These are phyloP conservation scores for Aaosphaeria pasadenensis DNA, from an alignment of 2,329 filamentous ascomycete genomes.

Conservation along the genomic window DNA sequence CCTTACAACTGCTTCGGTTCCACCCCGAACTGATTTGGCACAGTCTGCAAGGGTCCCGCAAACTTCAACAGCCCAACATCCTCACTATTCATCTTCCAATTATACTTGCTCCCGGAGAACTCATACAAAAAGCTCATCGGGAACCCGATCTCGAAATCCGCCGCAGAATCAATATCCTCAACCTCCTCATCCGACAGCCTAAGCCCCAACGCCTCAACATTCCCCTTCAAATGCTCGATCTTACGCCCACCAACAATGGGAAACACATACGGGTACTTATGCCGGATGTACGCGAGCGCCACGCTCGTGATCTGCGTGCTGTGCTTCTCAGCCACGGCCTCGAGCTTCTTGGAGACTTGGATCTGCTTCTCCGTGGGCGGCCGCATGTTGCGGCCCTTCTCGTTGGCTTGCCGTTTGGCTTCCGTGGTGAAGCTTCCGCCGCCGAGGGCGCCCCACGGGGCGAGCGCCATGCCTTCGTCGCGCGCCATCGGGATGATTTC, in stretches of 20 bases:
- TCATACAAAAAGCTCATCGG: slow-evolving; percentile 46
- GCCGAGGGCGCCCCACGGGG: slow-evolving; percentile 55
- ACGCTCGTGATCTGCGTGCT: slow-evolving; percentile 56
- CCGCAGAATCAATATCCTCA: slow-evolving; percentile 51
- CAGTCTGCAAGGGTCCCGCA: slow-evolving; percentile 24
- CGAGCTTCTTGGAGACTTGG: slow-evolving; percentile 56
- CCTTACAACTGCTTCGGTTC: slow-evolving; percentile 24
- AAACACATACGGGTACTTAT: slow-evolving; percentile 70
- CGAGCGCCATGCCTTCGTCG: slow-evolving; percentile 61
- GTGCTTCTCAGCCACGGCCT: slow-evolving; percentile 54
- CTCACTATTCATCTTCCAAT: slow-evolving; percentile 21
- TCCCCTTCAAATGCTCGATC: slow-evolving; percentile 65
- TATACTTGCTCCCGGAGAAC: slow-evolving; percentile 24
- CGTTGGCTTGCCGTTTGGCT: slow-evolving; percentile 25
- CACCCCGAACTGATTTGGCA: slow-evolving; percentile 18
- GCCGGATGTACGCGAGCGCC: slow-evolving; percentile 70
- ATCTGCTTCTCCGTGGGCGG: slow-evolving; percentile 48
- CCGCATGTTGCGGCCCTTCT: slow-evolving; percentile 34
- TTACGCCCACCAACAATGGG: slow-evolving; percentile 74
- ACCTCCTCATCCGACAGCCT: slow-evolving; percentile 52
- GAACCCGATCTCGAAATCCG: slow-evolving; percentile 56
- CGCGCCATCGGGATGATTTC: slow-evolving; percentile 67
- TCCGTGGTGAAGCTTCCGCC: slow-evolving; percentile 43
- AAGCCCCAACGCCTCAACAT: slow-evolving; percentile 55
- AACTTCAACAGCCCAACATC: slow-evolving; percentile 26